A percentile compares a stretch with the other conserved stretches of the same genome.
These are phyloP conservation scores for Solanum chacoense DNA, from an alignment of 305 asterid genomes.

Conservation along the genomic window DNA sequence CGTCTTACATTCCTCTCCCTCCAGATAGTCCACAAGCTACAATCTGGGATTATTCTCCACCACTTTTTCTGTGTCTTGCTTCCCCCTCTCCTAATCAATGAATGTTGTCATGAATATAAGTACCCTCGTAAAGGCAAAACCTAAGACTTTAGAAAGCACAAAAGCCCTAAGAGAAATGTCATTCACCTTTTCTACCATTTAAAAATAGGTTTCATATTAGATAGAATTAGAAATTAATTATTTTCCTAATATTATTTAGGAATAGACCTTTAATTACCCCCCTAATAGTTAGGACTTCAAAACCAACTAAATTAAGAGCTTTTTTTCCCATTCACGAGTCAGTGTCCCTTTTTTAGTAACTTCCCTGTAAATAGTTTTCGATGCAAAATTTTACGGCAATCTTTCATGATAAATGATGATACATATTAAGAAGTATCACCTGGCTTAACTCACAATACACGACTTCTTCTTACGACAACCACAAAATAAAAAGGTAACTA, in stretches of 20 bases:
- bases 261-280: background rate
- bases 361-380: background rate
- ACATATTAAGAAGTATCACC: background rate
- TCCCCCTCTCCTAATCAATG: background rate
- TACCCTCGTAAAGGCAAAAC: background rate
- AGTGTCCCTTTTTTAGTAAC: background rate
- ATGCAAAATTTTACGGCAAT: background rate
- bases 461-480: background rate
- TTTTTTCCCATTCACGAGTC: background rate
- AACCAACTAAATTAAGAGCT: background rate
- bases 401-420: background rate
- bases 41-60: background rate
- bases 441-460: background rate
- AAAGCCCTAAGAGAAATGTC: background rate
- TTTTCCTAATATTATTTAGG: background rate
- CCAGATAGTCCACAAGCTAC: background rate
- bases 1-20: background rate
- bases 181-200: background rate
- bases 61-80: background rate
- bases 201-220: background rate
- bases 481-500: background rate
- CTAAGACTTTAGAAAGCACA: background rate
- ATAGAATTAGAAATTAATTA: background rate
- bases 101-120: background rate
- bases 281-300: background rate